Base-by-base conservation (phyloP, 257 asterid species). In the Forsythia viridissima region DNA sequence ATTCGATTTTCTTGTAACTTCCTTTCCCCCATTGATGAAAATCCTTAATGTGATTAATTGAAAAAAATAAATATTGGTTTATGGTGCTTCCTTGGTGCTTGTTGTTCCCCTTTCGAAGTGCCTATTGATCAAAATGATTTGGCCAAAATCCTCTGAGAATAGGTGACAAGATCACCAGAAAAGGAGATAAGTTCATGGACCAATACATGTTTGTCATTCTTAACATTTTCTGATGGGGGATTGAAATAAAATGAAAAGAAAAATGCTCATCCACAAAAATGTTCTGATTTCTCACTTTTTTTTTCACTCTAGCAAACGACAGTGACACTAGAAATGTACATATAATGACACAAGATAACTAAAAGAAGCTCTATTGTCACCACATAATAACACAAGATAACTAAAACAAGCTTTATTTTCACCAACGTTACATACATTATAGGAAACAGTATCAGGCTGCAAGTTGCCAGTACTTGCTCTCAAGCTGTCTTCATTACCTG, bases 401-500 rank as follows among this genome's bases (percentile, higher is more conserved):
- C n/a, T n/a, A n/a, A n/a, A n/a, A n/a, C n/a, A n/a, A n/a, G n/a
- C n/a, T n/a, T n/a, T n/a, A n/a, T n/a, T n/a, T n/a, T n/a, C n/a
- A n/a, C n/a, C n/a, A n/a, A n/a, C n/a, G n/a, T n/a, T n/a, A n/a
- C n/a, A n/a, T n/a, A n/a, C n/a, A n/a, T n/a, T n/a, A n/a, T n/a
- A n/a, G 12, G 83, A 40, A 43, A 71, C 34, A 41, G 82, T 79
- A 79, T 89, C 96, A 2, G 85, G 79, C 65, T 84, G 97, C 9
- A 70, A 72, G 63, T 77, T 73, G 37, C 92, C 90, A 42, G 68
- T 70, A 76, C 82, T 85, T 61, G 92, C 71, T 88, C 94, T 91
- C 85, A 90, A 75, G 90, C 70, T 82, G 77, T 88, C 89, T 75
- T 91, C 97, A 10, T 44, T 85, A 69, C 86, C 82, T 51, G 91